Conservation (phyloP, 306 rosid species). For the Dryas drummondii region DNA sequence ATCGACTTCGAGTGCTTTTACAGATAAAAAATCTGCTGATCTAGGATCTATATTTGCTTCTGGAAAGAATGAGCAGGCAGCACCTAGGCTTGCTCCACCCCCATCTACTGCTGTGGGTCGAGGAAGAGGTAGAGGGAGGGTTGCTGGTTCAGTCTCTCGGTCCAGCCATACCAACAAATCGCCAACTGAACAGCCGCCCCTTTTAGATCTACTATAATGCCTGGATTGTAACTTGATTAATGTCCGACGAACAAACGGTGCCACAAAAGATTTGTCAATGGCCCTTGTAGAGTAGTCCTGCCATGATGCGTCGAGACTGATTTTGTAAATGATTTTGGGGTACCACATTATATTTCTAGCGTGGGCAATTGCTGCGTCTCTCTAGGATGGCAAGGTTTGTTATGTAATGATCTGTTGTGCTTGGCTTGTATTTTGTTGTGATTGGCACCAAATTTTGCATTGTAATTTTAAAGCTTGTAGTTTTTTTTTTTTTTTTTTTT, state of each 20-base stretch:
- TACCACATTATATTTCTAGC: slow-evolving; percentile 24
- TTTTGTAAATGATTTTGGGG: slow-evolving; percentile 39
- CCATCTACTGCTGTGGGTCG: slow-evolving; percentile 81
- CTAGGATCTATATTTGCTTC: slow-evolving; percentile 81
- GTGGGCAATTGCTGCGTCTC: slow-evolving; percentile 33
- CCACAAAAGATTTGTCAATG: slow-evolving; percentile 35
- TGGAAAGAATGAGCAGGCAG: slow-evolving; percentile 60
- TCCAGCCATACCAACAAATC: slow-evolving; percentile 57
- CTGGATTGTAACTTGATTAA: slow-evolving; percentile 16
- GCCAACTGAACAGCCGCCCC: slow-evolving; percentile 65
- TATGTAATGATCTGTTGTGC: slow-evolving; percentile 48
- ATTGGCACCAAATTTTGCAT: slow-evolving; percentile 31
- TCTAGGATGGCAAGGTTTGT: slow-evolving; percentile 30
- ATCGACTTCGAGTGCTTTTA: slow-evolving; percentile 40
- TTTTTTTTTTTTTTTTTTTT: too few relatives aligned
- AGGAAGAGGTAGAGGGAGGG: slow-evolving; percentile 92
- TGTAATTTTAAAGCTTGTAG: slow-evolving; percentile 15
- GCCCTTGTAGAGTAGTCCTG: slow-evolving; percentile 33
- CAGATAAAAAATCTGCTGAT: slow-evolving; percentile 53
- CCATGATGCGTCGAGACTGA: slow-evolving; percentile 35
- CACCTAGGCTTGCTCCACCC: slow-evolving; percentile 89
- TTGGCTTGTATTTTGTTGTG: slow-evolving; percentile 49
- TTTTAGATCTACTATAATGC: slow-evolving; percentile 80
- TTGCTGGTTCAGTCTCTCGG: slow-evolving; percentile 42
- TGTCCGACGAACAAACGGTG: slow-evolving; percentile 19